Percentiles rank a stretch among this genome's conserved stretches.
These are phyloP conservation scores for Yarrowia porcina DNA, from an alignment of 805 yeast genomes.

Conservation along the genomic window DNA sequence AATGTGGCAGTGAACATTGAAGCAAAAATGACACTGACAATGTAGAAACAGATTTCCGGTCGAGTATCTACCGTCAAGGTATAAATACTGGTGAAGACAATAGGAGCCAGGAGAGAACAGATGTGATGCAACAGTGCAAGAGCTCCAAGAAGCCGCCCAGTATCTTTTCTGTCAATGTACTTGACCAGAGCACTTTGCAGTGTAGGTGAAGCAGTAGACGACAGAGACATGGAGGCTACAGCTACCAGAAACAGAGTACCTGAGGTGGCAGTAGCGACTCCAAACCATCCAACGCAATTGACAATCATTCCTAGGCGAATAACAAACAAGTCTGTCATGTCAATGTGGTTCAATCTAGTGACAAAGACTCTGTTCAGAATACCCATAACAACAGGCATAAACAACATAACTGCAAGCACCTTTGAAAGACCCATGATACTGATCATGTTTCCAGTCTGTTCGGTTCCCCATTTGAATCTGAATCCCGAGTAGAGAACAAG, in stretches of 20 bases:
- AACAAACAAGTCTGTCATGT: slow-evolving; percentile 29
- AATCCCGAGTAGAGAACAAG: slow-evolving; percentile 35
- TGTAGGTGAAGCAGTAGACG: slow-evolving; percentile 31
- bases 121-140: slow-evolving; percentile 30
- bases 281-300: slow-evolving; percentile 28
- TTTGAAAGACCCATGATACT: slow-evolving; percentile 33
- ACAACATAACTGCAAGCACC: slow-evolving; percentile 27
- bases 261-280: slow-evolving; percentile 30
- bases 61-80: slow-evolving; percentile 29
- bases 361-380: background rate
- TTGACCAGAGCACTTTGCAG: slow-evolving; percentile 32
- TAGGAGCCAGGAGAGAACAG: slow-evolving; percentile 26
- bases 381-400: slow-evolving; percentile 11
- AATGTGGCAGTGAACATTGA: background rate
- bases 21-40: slow-evolving; percentile 28
- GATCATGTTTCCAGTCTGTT: slow-evolving; percentile 37
- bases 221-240: slow-evolving; percentile 29
- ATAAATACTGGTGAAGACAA: slow-evolving; percentile 31
- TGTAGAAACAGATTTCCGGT: slow-evolving; percentile 30
- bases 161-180: slow-evolving; percentile 30
- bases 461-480: slow-evolving; percentile 36
- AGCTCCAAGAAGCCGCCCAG: slow-evolving; percentile 35
- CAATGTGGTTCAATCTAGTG: slow-evolving; percentile 27
- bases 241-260: slow-evolving; percentile 28
- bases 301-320: slow-evolving; percentile 30